Evolutionary conservation across 345 rosid species (phyloP).

Genomic region (Eucalyptus brandiana): DNA sequence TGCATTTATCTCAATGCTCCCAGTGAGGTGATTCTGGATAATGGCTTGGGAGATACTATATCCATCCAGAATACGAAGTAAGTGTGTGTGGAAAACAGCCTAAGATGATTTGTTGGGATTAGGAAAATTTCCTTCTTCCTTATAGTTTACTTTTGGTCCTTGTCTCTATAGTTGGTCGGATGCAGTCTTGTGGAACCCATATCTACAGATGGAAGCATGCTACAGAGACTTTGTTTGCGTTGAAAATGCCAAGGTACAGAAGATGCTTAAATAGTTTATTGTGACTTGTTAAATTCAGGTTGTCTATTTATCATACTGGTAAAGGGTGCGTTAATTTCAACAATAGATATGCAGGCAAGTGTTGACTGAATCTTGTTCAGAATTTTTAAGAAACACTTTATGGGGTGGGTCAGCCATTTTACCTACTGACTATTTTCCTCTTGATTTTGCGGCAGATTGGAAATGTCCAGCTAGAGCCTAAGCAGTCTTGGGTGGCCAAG

Average conservation of each 20-base stretch:
- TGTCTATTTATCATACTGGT: neutral
- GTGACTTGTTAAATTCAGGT: neutral
- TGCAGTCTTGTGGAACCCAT: constrained; percentile 91
- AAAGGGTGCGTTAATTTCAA: neutral
- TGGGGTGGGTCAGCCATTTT: neutral
- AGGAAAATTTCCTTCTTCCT: neutral
- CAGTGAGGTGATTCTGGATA: constrained; percentile 46
- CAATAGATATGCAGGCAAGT: neutral
- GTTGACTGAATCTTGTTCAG: neutral
- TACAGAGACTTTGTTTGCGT: constrained; percentile 86
- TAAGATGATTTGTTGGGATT: neutral
- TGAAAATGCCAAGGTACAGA: constrained; percentile 81
- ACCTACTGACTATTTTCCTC: neutral
- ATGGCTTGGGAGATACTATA: constrained; percentile 76
- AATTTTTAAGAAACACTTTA: neutral
- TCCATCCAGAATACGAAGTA: constrained; percentile 66
- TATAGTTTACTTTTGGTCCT: neutral
- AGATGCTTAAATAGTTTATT: neutral
- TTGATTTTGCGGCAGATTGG: constrained; percentile 41
- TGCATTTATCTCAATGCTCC: constrained; percentile 76
- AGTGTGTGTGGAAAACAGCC: neutral
- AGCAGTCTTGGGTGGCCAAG: constrained; percentile 76
- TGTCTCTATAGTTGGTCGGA: constrained; percentile 72
- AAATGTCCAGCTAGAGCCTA: constrained; percentile 61
- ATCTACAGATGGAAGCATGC: constrained; percentile 88